Evolutionary conservation across 768 basidiomycete species (phyloP).

Genomic region (Auriscalpium microsporum): DNA sequence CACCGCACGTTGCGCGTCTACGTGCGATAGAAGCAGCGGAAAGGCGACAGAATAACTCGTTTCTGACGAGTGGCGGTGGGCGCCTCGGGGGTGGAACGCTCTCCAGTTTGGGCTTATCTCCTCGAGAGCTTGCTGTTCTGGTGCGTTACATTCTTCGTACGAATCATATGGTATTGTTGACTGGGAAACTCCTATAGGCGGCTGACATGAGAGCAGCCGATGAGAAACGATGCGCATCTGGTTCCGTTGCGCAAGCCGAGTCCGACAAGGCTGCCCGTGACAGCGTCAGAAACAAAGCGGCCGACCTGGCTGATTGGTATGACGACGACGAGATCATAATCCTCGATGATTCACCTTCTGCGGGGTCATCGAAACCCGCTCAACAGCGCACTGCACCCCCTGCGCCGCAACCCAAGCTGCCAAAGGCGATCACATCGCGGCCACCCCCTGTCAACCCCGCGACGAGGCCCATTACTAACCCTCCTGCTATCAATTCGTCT

Average conservation of each 20-base stretch:
- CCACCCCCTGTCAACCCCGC: conserved; percentile 8
- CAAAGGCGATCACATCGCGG: neutral
- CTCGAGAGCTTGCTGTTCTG: conserved; percentile 66
- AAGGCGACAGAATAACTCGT: conserved; percentile 44
- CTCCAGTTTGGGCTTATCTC: conserved; percentile 37
- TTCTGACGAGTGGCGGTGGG: conserved; percentile 43
- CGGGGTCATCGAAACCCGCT: neutral
- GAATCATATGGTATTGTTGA: neutral
- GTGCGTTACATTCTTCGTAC: conserved; percentile 29
- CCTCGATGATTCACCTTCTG: conserved; percentile 13
- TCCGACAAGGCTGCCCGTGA: conserved; percentile 62
- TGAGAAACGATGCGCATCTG: conserved; percentile 67
- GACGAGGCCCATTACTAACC: neutral
- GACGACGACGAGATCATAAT: conserved; percentile 31
- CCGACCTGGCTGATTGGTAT: conserved; percentile 46
- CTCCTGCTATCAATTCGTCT: conserved; percentile 4
- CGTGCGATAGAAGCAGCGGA: conserved; percentile 79
- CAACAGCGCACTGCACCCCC: too few relatives aligned
- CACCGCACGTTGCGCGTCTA: conserved; percentile 52
- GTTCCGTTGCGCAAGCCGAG: conserved; percentile 45
- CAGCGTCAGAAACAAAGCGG: conserved; percentile 51
- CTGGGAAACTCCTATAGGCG: conserved; percentile 44
- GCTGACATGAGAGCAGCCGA: conserved; percentile 74
- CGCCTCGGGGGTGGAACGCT: conserved; percentile 48
- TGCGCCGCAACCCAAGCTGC: neutral